These are phyloP conservation scores for Melampsora americana DNA, from an alignment of 1,284 basidiomycete species.

Conservation along the genomic window DNA sequence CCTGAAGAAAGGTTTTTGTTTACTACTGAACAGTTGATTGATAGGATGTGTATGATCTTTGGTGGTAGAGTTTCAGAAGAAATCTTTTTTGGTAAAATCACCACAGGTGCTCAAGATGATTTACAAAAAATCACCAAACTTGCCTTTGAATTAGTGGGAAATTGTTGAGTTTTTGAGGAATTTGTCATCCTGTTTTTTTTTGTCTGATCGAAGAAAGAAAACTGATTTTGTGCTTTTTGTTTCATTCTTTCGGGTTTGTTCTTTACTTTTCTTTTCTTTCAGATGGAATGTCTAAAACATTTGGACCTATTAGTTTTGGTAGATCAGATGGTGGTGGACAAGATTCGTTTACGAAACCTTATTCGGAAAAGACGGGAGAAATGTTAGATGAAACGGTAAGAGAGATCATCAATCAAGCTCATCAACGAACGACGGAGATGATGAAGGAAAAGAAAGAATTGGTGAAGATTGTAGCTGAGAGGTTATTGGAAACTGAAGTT, in stretches of 20 bases:
- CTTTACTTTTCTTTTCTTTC: constrained; percentile 63
- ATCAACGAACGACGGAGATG: constrained; percentile 77
- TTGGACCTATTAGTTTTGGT: constrained; percentile 94
- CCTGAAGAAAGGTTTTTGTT: constrained; percentile 94
- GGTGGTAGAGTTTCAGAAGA: constrained; percentile 97
- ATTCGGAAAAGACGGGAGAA: constrained; percentile 94
- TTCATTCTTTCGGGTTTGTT: background rate
- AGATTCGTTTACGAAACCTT: constrained; percentile 92
- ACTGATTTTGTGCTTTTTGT: background rate
- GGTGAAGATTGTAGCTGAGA: constrained; percentile 88
- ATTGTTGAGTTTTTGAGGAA: constrained; percentile 48
- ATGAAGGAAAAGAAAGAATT: constrained; percentile 77
- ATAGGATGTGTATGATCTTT: constrained; percentile 98
- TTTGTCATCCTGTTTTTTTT: background rate
- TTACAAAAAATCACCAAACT: constrained; percentile 91
- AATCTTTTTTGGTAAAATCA: constrained; percentile 95
- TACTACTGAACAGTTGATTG: constrained; percentile 87
- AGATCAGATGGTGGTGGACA: constrained; percentile 69
- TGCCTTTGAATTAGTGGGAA: constrained; percentile 77
- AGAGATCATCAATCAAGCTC: constrained; percentile 88
- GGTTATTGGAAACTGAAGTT: constrained; percentile 88
- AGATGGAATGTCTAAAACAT: constrained; percentile 87
- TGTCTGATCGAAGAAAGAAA: background rate
- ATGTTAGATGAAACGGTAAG: constrained; percentile 83
- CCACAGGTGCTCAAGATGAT: constrained; percentile 78